phyloP scores from a whole-genome alignment of 345 rosid genomes.

The Mercurialis annua region DNA sequence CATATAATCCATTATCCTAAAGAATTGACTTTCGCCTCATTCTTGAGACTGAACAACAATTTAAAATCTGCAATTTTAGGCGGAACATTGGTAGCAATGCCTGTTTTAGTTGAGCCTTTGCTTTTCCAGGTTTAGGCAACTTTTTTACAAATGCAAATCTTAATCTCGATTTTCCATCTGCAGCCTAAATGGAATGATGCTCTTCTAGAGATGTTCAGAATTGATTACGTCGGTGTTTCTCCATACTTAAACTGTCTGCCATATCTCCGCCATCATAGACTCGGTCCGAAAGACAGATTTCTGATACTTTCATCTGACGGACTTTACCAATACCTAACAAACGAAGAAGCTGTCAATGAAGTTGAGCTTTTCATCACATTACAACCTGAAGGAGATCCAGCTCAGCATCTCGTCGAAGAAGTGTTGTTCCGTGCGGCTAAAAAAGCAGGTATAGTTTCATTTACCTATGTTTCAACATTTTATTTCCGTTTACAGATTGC shows the following conservation, averaged over 20 bases:
- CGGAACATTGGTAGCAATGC: too few relatives aligned
- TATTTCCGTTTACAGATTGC: too few relatives aligned
- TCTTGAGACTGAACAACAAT: not conserved
- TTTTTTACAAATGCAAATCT: slow-evolving; percentile 3
- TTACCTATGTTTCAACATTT: too few relatives aligned
- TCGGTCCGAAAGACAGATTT: slow-evolving; percentile 64
- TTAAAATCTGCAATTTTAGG: not conserved
- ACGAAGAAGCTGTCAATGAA: slow-evolving; percentile 71
- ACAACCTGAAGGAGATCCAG: slow-evolving; percentile 94
- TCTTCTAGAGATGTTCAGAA: slow-evolving; percentile 74
- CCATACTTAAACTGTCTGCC: slow-evolving; percentile 82
- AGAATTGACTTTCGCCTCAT: not conserved
- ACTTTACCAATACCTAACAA: slow-evolving; percentile 78
- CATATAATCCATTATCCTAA: not conserved
- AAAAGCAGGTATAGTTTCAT: slow-evolving; percentile 59
- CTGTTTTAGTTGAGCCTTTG: not conserved
- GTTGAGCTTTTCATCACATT: slow-evolving; percentile 69
- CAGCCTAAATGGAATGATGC: slow-evolving; percentile 94
- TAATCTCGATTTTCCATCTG: slow-evolving; percentile 12
- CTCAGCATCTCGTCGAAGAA: slow-evolving; percentile 83
- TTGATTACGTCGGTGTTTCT: slow-evolving; percentile 67
- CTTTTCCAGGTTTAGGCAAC: not conserved
- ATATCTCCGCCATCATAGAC: slow-evolving; percentile 67
- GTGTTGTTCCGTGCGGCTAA: slow-evolving; percentile 84
- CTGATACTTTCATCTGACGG: slow-evolving; percentile 87